Conservation (phyloP, 202 grass and related monocot genomes). For the Carex sylvatica region DNA sequence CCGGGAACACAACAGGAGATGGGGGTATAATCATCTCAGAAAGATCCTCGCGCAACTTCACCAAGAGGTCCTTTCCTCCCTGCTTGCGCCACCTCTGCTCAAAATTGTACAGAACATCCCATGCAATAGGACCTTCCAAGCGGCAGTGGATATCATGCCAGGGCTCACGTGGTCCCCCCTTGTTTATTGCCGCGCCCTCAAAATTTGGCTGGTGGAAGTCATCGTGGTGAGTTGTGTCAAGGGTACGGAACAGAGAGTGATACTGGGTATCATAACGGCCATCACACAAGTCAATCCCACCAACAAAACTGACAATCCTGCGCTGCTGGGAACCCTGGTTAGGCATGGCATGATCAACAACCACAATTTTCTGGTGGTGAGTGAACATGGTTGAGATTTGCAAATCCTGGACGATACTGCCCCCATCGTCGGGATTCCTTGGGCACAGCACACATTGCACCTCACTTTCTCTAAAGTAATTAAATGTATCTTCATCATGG, state of each 20-base stretch:
- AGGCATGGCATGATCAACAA: conserved; percentile 84
- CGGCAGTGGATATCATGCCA: conserved; percentile 92
- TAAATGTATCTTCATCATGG: conserved; percentile 68
- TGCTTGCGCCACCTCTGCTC: conserved; percentile 94
- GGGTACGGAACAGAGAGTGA: conserved; percentile 85
- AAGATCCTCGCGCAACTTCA: conserved; percentile 61
- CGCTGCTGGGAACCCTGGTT: conserved; percentile 44
- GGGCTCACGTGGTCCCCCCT: conserved; percentile 81
- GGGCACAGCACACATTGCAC: conserved; percentile 89
- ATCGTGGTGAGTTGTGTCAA: conserved; percentile 62
- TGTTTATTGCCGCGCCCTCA: conserved; percentile 29
- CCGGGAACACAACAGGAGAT: conserved; percentile 54
- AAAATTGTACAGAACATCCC: conserved; percentile 93
- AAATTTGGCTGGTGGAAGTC: conserved; percentile 89
- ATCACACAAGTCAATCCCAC: conserved; percentile 87
- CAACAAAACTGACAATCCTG: conserved; percentile 80
- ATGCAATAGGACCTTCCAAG: conserved; percentile 74
- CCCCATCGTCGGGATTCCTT: conserved; percentile 71
- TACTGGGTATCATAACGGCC: conserved; percentile 85
- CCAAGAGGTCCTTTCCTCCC: conserved; percentile 53
- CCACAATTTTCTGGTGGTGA: conserved; percentile 92
- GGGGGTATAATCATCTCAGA: conserved; percentile 68
- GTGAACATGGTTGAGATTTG: conserved; percentile 73
- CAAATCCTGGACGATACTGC: conserved; percentile 54
- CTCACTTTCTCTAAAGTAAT: conserved; percentile 55